Conservation (phyloP, 2,329 filamentous ascomycete species). For the Beauveria caledonica region DNA sequence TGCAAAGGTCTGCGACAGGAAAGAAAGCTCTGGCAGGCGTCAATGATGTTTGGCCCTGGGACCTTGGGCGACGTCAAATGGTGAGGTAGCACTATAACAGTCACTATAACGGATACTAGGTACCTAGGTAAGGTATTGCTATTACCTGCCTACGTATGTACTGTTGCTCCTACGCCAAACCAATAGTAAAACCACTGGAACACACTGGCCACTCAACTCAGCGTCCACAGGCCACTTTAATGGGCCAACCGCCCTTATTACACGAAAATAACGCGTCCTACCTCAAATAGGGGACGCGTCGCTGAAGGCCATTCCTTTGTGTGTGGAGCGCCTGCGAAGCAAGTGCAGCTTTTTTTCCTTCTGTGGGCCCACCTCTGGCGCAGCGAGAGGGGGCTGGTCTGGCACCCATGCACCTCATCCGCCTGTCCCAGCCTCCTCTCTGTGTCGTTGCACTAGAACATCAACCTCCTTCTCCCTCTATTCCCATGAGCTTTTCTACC, state of each 20-base stretch:
- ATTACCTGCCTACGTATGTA: too few relatives aligned
- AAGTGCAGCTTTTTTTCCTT: background rate
- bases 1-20: too few relatives aligned
- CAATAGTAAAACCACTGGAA: too few relatives aligned
- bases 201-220: too few relatives aligned
- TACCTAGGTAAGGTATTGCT: too few relatives aligned
- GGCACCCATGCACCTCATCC: constrained; percentile 2
- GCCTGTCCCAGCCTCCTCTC: constrained; percentile 12
- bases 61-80: too few relatives aligned
- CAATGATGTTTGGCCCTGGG: too few relatives aligned
- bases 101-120: too few relatives aligned
- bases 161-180: too few relatives aligned
- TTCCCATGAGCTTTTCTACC: constrained; percentile 9
- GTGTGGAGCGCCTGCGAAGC: too few relatives aligned
- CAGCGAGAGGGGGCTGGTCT: constrained; percentile 10
- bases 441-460: constrained; percentile 8
- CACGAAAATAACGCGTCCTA: constrained; percentile 10
- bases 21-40: too few relatives aligned
- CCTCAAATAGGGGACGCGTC: background rate
- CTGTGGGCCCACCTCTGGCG: background rate
- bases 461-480: constrained; percentile 7
- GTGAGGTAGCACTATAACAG: too few relatives aligned
- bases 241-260: background rate
- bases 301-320: background rate
- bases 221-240: background rate